These are phyloP conservation scores for Pulveroboletus sp. DNA, from an alignment of 768 basidiomycete species.

Conservation along the genomic window DNA sequence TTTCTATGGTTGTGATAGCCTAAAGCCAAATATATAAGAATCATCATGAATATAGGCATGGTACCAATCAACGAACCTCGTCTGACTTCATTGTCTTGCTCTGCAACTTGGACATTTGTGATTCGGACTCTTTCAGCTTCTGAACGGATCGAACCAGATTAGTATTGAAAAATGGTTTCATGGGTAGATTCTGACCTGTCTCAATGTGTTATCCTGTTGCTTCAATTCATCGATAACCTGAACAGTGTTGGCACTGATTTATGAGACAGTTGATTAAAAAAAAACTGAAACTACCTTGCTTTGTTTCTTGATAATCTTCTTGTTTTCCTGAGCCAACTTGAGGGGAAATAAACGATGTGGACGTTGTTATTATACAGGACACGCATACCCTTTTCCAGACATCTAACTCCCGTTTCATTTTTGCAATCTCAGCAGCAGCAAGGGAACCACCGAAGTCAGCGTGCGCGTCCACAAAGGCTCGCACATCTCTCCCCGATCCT, in stretches of 20 bases:
- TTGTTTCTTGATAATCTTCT: conserved; percentile 51
- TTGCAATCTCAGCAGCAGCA: conserved; percentile 47
- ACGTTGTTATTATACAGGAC: neutral
- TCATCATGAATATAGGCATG: neutral
- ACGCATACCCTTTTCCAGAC: conserved; percentile 41
- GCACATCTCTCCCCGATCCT: conserved; percentile 23
- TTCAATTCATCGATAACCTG: conserved; percentile 54
- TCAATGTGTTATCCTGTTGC: conserved; percentile 36
- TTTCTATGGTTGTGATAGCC: conserved; percentile 55
- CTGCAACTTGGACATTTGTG: conserved; percentile 41
- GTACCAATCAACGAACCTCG: conserved; percentile 40
- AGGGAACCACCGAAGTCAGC: conserved; percentile 31
- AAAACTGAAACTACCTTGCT: conserved; percentile 41
- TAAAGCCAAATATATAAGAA: conserved; percentile 17
- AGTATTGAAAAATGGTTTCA: neutral
- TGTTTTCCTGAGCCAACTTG: conserved; percentile 40
- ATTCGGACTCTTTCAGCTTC: conserved; percentile 44
- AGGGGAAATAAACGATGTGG: conserved; percentile 2
- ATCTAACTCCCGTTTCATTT: conserved; percentile 55
- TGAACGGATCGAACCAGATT: conserved; percentile 17
- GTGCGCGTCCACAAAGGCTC: conserved; percentile 12
- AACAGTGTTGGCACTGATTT: conserved; percentile 1
- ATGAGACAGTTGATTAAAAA: neutral
- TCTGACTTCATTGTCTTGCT: conserved; percentile 47
- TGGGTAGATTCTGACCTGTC: conserved; percentile 30